Evolutionary conservation across 768 basidiomycete genomes (phyloP), one percentile per base, ranked within the genome.

Genomic region (Mycena floridula): DNA sequence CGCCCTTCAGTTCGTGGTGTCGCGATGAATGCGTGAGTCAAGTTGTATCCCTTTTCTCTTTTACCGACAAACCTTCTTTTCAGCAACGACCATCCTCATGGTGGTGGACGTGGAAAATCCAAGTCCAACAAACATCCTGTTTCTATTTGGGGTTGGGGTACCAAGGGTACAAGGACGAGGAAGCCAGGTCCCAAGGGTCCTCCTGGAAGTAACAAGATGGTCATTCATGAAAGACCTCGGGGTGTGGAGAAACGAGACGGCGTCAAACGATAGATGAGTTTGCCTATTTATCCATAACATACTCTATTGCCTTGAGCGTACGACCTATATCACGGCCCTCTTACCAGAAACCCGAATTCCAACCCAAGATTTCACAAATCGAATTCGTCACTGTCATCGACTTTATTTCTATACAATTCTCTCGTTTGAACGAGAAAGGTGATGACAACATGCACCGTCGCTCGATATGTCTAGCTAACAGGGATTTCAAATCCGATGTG

Each of bases 91-190:
- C 91, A 94, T 65, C 93, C 95, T 49, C 93, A 96, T 60, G 94
- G 94, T 65, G 94, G 95, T 71, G 95, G 95, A 64, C 86, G 95
- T 67, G 95, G 95, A 54, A 97, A 95, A 65, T 89, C 87, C 48
- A 98, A 99, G 74, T 90, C 89, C 46, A 83, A 94, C 78, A 95
- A 90, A 59, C 84, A 93, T 60, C 91, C 94, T 2, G 82, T 88
- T 22, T 92, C 89, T 9, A 79, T 89, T 43, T 96, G 86, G 85
- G 93, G 91, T 45, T 92, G 89, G 87, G 75, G 85, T 46, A 87
- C 90, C 12, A 91, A 92, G 70, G 93, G 93, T 47, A 89, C 82
- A 49, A 77, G 95, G 46, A 99, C 95, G 44, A 83, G 95, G 57
- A 86, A 91, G 60, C 89, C 92, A 13, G 91, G 91, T 37, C 89